These are phyloP conservation scores for Dillenia turbinata DNA, from an alignment of 164 flowering plant genomes.

Conservation along the genomic window DNA sequence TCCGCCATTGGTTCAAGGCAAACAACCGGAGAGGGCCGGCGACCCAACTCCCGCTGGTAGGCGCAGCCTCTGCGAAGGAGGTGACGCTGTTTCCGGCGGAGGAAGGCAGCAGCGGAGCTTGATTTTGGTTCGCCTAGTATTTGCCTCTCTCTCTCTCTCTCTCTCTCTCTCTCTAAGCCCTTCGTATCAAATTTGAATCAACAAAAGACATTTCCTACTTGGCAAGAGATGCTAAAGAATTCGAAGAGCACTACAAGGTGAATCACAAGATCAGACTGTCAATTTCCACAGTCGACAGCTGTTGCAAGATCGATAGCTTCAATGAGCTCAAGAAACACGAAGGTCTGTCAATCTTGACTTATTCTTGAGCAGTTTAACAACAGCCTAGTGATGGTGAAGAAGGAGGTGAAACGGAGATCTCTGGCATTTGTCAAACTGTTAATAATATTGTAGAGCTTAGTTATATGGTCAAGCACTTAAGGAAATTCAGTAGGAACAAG, in stretches of 20 bases:
- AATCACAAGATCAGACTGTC: conserved; percentile 10
- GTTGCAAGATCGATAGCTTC: conserved; percentile 26
- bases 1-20: too few species aligned
- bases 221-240: conserved; percentile 22
- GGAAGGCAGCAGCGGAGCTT: too few species aligned
- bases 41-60: too few species aligned
- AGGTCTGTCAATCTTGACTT: conserved; percentile 35
- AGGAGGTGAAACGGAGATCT: conserved; percentile 42
- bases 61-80: too few species aligned
- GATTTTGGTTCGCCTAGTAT: too few species aligned
- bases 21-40: too few species aligned
- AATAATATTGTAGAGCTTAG: conserved; percentile 45
- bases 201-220: conserved; percentile 4
- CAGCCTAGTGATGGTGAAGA: conserved; percentile 45
- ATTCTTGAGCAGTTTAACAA: conserved; percentile 46
- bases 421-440: conserved; percentile 57
- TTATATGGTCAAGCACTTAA: conserved; percentile 45
- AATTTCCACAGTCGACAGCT: conserved; percentile 11
- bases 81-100: too few species aligned
- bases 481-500: conserved; percentile 46
- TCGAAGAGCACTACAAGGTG: conserved; percentile 18
- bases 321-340: conserved; percentile 52
- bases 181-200: not conserved
- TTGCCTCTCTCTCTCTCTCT: too few species aligned
- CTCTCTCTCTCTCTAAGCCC: conserved; percentile 6